Percentiles rank a stretch among this genome's conserved stretches.
These are phyloP conservation scores for Friedmanniomyces simplex DNA, from an alignment of 495 filamentous ascomycete species.

Conservation along the genomic window DNA sequence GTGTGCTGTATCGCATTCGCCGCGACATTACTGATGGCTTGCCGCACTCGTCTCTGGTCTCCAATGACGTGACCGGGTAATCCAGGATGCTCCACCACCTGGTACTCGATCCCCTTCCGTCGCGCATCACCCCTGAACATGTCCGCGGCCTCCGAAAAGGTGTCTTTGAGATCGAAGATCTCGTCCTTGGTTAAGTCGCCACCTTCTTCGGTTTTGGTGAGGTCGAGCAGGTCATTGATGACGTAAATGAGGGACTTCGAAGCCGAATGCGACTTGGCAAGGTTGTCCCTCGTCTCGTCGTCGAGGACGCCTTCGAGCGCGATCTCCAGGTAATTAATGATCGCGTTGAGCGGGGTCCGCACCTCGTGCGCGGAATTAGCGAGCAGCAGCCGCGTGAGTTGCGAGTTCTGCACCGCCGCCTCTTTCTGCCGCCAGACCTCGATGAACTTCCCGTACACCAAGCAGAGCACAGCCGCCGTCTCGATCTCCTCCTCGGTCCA, in stretches of 20 bases:
- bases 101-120: constrained; percentile 62
- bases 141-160: constrained; percentile 65
- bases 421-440: constrained; percentile 93
- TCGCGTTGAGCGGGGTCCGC: constrained; percentile 85
- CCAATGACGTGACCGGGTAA: constrained; percentile 65
- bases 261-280: constrained; percentile 83
- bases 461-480: constrained; percentile 76
- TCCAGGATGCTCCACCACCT: constrained; percentile 55
- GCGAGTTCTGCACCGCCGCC: constrained; percentile 68
- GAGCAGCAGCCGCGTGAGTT: constrained; percentile 67
- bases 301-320: constrained; percentile 79
- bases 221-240: constrained; percentile 88
- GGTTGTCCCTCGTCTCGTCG: constrained; percentile 73
- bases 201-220: constrained; percentile 83
- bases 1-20: constrained; percentile 86
- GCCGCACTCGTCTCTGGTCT: constrained; percentile 67
- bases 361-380: constrained; percentile 95
- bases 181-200: constrained; percentile 73
- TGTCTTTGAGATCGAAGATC: constrained; percentile 59
- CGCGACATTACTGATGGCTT: constrained; percentile 70
- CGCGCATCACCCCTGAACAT: constrained; percentile 64
- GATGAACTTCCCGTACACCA: constrained; percentile 87
- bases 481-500: constrained; percentile 73
- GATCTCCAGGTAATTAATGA: constrained; percentile 94
- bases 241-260: constrained; percentile 93